Evolutionary conservation across 441 rosid species (phyloP), one percentile per base, ranked within the genome.

Genomic region (Pelargonium fulgidum): DNA sequence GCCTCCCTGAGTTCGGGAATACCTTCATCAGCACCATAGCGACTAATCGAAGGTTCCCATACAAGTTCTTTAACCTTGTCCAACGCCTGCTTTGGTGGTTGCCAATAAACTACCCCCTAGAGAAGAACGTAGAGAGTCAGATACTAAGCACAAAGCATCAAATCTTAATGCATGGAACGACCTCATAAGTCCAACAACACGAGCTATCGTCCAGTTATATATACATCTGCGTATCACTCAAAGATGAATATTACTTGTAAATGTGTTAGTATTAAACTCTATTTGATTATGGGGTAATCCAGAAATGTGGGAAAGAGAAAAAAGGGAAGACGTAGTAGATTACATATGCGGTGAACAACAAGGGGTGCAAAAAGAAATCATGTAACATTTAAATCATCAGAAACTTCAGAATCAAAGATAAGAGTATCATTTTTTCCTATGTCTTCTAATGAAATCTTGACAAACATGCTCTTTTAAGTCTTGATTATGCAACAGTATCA

Each of bases 61-160:
- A 95, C 86, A 67, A 89, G 85, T 50, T 88, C 92, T 74, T 89
- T 88, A 41, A 95, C 95, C 83, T 82, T 90, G 6, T 87, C 85
- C 76, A 92, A 61, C 4, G 97, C 99, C 58, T 78, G 70, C 79
- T 86, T 73, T 66, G 98, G 99, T 52, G 99, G 99, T 73, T 86
- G 95, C 98, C 98, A 89, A 76, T 89, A 83, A 68, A 92, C 98
- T 1, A 95, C 96, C 63, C 98, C 98, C 98, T 95, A 59, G 39
- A 66, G n/a, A 36, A 76, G 66, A 50, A 62, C 10, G 74, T 69
- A 75, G 62, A 12, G 52, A 77, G 52, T 6, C 12, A 59, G 52
- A 75, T n/a, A 24, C 13, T 61, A 66, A 58, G 67, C 29, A 39
- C 69, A 2, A 24, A 68, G 50, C 41, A 36, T 36, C 41, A 36